Conservation (phyloP, 2,329 filamentous ascomycete species). For the Arthrobotrys iridis region DNA sequence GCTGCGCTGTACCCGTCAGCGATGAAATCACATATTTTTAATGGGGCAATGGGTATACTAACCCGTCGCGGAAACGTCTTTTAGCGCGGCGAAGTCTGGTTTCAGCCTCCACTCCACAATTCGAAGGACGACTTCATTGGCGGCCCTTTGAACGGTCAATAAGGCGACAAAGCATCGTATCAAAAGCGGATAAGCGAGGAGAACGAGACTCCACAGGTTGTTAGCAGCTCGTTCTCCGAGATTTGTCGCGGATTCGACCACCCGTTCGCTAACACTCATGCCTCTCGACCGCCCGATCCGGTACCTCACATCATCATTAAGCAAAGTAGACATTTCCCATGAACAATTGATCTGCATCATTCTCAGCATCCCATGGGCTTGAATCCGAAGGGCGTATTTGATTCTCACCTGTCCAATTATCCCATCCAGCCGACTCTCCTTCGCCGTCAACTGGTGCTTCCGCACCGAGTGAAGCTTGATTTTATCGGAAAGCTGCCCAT, state of each 20-base stretch:
- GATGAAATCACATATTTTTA: constrained; percentile 12
- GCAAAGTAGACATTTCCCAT: constrained; percentile 82
- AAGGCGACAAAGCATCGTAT: constrained; percentile 74
- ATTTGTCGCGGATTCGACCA: constrained; percentile 88
- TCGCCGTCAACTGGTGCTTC: constrained; percentile 77
- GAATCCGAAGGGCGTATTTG: neutral
- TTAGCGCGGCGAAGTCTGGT: constrained; percentile 82
- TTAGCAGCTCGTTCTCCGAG: constrained; percentile 71
- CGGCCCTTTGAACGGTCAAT: constrained; percentile 80
- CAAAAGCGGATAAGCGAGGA: constrained; percentile 56
- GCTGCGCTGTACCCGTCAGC: constrained; percentile 71
- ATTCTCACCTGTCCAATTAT: constrained; percentile 64
- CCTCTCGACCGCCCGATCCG: constrained; percentile 80
- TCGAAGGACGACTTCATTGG: constrained; percentile 80
- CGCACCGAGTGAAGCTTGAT: constrained; percentile 86
- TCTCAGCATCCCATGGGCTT: constrained; percentile 1
- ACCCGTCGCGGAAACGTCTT: constrained; percentile 88
- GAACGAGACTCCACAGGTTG: constrained; percentile 56
- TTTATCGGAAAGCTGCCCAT: constrained; percentile 69
- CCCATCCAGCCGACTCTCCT: constrained; percentile 80
- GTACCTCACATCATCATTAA: constrained; percentile 89
- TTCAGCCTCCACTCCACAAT: constrained; percentile 85
- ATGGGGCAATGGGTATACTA: constrained; percentile 35
- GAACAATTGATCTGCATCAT: constrained; percentile 97
- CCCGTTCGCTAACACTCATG: constrained; percentile 90